Conservation (phyloP, 2,329 filamentous ascomycete species). For the Ilyonectria robusta region DNA sequence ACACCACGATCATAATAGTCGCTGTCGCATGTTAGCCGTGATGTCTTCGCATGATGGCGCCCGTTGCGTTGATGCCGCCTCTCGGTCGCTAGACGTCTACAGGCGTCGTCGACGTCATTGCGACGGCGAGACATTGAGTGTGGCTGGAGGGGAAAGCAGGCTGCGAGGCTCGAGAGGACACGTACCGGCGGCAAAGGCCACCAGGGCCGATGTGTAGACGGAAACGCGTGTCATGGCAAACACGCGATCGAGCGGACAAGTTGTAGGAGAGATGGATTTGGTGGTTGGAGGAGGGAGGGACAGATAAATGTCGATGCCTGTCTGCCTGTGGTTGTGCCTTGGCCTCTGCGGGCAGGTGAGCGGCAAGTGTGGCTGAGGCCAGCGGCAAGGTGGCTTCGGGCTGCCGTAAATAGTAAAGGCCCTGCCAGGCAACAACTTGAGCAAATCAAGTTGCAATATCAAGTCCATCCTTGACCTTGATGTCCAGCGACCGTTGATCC, state of each 20-base stretch:
- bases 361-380: constrained; percentile 31
- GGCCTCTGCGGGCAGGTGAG: constrained; percentile 17
- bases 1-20: constrained; percentile 78
- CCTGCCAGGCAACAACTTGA: neutral
- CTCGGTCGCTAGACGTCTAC: neutral
- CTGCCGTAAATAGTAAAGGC: constrained; percentile 18
- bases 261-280: constrained; percentile 10
- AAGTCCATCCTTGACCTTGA: neutral
- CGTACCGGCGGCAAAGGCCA: constrained; percentile 61
- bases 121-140: constrained; percentile 14
- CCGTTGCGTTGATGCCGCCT: neutral
- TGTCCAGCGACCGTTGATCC: constrained; percentile 9
- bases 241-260: constrained; percentile 10
- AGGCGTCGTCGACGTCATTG: constrained; percentile 45
- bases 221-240: constrained; percentile 59
- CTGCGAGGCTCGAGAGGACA: constrained; percentile 31
- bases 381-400: constrained; percentile 28
- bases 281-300: constrained; percentile 27
- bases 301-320: constrained; percentile 42
- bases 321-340: constrained; percentile 38
- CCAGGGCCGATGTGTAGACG: constrained; percentile 60
- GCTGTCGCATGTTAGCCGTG: constrained; percentile 63
- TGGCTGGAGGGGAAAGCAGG: constrained; percentile 26
- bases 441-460: constrained; percentile 1
- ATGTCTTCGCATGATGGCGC: neutral